Evolutionary conservation across 73 alveolate species (phyloP), one percentile per base, ranked within the genome.

Genomic region (Tetrahymena elliotti): DNA sequence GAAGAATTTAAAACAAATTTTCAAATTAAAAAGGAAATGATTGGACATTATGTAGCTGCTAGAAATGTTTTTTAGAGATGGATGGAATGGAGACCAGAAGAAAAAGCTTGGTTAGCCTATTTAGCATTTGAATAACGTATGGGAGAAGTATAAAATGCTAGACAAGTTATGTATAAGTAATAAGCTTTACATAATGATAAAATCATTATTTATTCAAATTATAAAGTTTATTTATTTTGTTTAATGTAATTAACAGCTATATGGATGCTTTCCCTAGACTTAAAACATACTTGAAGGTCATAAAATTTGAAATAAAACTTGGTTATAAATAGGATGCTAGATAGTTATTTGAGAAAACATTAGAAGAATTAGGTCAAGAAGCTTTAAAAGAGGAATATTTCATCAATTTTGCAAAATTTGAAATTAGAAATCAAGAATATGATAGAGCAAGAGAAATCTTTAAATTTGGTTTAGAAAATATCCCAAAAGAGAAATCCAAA

Each of bases 11-110:
- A 68, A 68, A 1, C 2, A 18, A 27, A 36, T 6, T 68, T n/a
- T n/a, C 11, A 27, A 27, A 27, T 20, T 53, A 27, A 3, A 27
- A 6, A 68, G 88, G 99, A 99, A 95, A 97, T 98, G 96, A 96
- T 99, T 35, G 99, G 99, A 18, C 97, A 99, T 95, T 98, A 97
- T 96, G 95, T 98, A 34, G 98, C 99, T 5, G 99, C 99, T 0
- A 98, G 99, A 93, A 98, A 97, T 93, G 98, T 99, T 2, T 99
- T 97, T 96, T 97, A 98, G 93, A 96, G 98, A 92, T 99, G 99
- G 99, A 98, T 99, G 99, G 98, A 99, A 13, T 98, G 99, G 99
- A 96, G 97, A 40, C 99, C 99, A 1, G 97, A 96, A 83, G 99
- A 98, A 83, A 95, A 96, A 27, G 99, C 99, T 13, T 99, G 99